Conservation (phyloP, 176 grass and related monocot species). For the Olyra latifolia region DNA sequence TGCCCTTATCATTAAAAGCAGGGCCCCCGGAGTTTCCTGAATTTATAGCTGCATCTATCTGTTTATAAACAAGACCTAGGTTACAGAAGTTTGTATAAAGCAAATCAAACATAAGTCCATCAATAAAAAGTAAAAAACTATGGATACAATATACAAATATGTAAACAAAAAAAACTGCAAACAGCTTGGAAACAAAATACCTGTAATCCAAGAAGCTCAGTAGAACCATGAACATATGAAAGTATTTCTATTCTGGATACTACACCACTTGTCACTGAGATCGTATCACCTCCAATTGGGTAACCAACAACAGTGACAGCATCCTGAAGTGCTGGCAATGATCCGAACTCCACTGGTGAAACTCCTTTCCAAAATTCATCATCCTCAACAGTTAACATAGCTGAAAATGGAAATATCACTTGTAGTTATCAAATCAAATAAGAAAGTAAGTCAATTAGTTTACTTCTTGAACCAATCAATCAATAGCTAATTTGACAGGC, state of each 20-base stretch:
- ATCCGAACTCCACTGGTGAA: slow-evolving; percentile 75
- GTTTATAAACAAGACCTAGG: slow-evolving; percentile 37
- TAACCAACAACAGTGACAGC: slow-evolving; percentile 96
- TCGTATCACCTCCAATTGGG: slow-evolving; percentile 96
- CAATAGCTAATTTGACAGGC: background rate
- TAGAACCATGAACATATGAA: slow-evolving; percentile 98
- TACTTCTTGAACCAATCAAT: background rate
- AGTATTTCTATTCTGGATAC: slow-evolving; percentile 98
- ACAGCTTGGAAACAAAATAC: slow-evolving; percentile 41
- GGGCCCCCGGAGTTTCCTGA: slow-evolving; percentile 96
- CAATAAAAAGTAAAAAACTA: background rate
- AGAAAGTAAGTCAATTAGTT: background rate
- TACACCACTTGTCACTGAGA: slow-evolving; percentile 96
- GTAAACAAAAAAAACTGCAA: slow-evolving; percentile 16
- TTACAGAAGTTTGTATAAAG: slow-evolving; percentile 6
- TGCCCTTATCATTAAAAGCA: slow-evolving; percentile 90
- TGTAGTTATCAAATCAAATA: slow-evolving; percentile 25
- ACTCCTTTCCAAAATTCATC: slow-evolving; percentile 96
- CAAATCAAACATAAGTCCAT: background rate
- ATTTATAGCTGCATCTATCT: slow-evolving; percentile 99
- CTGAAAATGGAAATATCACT: slow-evolving; percentile 46
- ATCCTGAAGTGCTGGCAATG: slow-evolving; percentile 91
- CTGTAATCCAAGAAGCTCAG: slow-evolving; percentile 92
- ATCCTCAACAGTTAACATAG: slow-evolving; percentile 84
- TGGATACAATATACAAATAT: background rate